These are phyloP conservation scores for Sarocladiaceae sp. DNA, from an alignment of 2,329 filamentous ascomycete species.

Conservation along the genomic window DNA sequence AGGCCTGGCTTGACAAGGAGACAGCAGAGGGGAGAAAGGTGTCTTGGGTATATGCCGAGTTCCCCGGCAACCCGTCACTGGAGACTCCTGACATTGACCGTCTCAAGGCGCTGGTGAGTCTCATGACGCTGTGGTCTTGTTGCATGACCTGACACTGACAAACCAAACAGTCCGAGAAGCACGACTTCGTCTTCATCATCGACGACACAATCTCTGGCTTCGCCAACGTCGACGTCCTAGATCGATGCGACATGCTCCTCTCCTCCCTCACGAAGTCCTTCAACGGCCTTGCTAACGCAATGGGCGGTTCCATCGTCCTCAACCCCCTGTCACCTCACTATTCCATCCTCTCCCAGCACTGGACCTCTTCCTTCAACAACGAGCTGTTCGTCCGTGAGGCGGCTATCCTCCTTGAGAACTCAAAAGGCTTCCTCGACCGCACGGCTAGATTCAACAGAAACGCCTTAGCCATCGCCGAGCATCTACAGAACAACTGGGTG, in stretches of 20 bases:
- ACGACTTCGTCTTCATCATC: slow-evolving; percentile 39
- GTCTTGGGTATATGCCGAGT: slow-evolving; percentile 45
- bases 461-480: slow-evolving; percentile 35
- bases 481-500: slow-evolving; percentile 26
- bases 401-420: slow-evolving; percentile 38
- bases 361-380: slow-evolving; percentile 30
- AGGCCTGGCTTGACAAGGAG: slow-evolving; percentile 35
- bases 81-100: slow-evolving; percentile 28
- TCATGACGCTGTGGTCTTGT: no score
- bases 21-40: slow-evolving; percentile 30
- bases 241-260: slow-evolving; percentile 43
- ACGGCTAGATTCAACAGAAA: slow-evolving; percentile 37
- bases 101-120: slow-evolving; percentile 34
- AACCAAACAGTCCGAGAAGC: slow-evolving; percentile 31
- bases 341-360: slow-evolving; percentile 25
- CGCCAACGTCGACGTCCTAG: slow-evolving; percentile 46
- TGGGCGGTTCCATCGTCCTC: slow-evolving; percentile 47
- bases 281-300: slow-evolving; percentile 50
- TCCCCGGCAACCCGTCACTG: slow-evolving; percentile 32
- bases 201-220: slow-evolving; percentile 47
- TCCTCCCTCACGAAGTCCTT: slow-evolving; percentile 56
- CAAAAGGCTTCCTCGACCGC: slow-evolving; percentile 36
- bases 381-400: slow-evolving; percentile 46
- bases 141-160: background rate
- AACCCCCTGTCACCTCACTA: slow-evolving; percentile 42